Percentiles rank a stretch among this genome's conserved stretches.
Conservation (phyloP, 2,329 filamentous ascomycete species). For the Decorospora gaudefroyi region DNA sequence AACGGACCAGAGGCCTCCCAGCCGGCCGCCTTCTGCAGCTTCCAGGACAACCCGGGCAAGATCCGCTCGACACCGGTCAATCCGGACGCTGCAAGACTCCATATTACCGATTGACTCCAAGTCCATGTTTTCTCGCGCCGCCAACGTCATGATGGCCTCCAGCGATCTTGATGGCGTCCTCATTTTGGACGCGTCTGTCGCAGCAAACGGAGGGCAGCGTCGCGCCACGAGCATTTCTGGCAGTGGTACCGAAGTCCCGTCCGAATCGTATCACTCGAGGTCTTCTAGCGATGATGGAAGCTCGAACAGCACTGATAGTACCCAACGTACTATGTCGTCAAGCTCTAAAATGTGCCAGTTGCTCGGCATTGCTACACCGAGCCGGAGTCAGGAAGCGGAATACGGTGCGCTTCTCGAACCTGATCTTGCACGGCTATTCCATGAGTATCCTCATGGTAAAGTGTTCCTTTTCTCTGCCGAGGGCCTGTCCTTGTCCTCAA, state of each 20-base stretch:
- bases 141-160: constrained; percentile 39
- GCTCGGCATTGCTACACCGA: constrained; percentile 27
- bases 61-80: constrained; percentile 20
- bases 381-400: constrained; percentile 5
- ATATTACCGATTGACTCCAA: constrained; percentile 38
- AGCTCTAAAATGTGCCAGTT: constrained; percentile 29
- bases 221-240: constrained; percentile 13
- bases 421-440: constrained; percentile 29
- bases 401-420: constrained; percentile 25
- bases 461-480: constrained; percentile 31
- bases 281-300: constrained; percentile 25
- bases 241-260: constrained; percentile 7
- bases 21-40: background rate
- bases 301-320: background rate
- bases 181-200: constrained; percentile 43
- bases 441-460: constrained; percentile 32
- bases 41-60: constrained; percentile 6
- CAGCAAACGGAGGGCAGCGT: constrained; percentile 22
- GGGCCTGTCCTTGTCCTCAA: constrained; percentile 27
- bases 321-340: constrained; percentile 1
- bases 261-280: constrained; percentile 19
- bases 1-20: background rate
- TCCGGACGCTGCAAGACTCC: constrained; percentile 31
- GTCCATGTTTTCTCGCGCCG: constrained; percentile 42
- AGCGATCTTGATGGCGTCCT: constrained; percentile 43